Evolutionary conservation across 352 stramenopile genomes (phyloP).

Genomic region (Phytophthora aleatoria): DNA sequence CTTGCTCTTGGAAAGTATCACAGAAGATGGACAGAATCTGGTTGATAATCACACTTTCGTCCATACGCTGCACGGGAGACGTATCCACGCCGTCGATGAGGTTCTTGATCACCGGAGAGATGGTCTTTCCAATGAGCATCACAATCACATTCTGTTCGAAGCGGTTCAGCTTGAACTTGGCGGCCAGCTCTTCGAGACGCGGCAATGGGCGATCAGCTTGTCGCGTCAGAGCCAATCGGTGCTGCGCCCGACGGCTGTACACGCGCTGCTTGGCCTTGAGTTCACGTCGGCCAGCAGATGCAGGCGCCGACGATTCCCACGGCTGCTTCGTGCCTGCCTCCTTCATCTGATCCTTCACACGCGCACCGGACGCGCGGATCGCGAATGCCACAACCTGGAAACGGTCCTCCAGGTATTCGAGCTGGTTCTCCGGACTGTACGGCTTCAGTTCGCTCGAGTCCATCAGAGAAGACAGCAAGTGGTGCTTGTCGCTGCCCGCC

Average conservation of each 20-base stretch:
- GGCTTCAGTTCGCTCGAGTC: conserved; percentile 70
- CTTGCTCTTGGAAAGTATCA: conserved; percentile 88
- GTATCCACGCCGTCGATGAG: conserved; percentile 86
- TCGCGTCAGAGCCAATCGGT: conserved; percentile 66
- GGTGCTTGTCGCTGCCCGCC: conserved; percentile 26
- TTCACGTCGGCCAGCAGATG: conserved; percentile 70
- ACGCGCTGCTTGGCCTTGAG: conserved; percentile 89
- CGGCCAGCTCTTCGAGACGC: conserved; percentile 73
- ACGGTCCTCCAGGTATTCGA: conserved; percentile 89
- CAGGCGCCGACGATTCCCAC: conserved; percentile 70
- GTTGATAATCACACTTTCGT: conserved; percentile 91
- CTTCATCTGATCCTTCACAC: conserved; percentile 91
- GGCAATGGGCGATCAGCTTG: conserved; percentile 66
- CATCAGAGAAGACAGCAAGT: conserved; percentile 47
- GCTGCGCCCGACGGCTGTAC: conserved; percentile 66
- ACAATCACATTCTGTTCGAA: conserved; percentile 92
- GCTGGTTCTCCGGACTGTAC: conserved; percentile 84
- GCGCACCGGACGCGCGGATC: conserved; percentile 80
- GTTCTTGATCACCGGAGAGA: conserved; percentile 90
- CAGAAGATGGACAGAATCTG: conserved; percentile 89
- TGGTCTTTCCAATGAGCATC: conserved; percentile 91
- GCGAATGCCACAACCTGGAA: conserved; percentile 90
- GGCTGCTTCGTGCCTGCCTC: conserved; percentile 84
- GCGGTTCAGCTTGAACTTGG: conserved; percentile 83
- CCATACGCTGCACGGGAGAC: conserved; percentile 86